Percentiles rank a stretch among this genome's conserved stretches.
Evolutionary conservation across 2,329 filamentous ascomycete species (phyloP).

Genomic region (Alternaria hordeiaustralica): DNA sequence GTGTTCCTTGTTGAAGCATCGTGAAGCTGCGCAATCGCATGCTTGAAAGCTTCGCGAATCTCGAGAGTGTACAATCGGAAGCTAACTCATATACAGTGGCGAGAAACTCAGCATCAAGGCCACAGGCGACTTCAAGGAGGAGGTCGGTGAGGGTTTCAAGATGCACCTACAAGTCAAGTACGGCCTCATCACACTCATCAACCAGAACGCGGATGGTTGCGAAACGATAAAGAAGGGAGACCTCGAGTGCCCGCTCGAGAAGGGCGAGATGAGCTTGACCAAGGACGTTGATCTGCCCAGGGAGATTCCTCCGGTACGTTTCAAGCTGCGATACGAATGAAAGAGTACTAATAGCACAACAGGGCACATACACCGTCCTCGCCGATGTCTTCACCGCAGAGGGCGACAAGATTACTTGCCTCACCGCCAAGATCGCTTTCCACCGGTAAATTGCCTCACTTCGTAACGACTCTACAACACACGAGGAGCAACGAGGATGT

Average conservation of each 20-base stretch:
- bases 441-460: slow-evolving; percentile 42
- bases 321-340: background rate
- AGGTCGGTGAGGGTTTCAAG: slow-evolving; percentile 78
- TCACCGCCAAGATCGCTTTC: slow-evolving; percentile 77
- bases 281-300: slow-evolving; percentile 86
- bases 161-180: slow-evolving; percentile 90
- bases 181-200: slow-evolving; percentile 88
- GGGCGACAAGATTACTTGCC: slow-evolving; percentile 79
- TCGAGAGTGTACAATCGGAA: background rate
- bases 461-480: slow-evolving; percentile 2
- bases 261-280: slow-evolving; percentile 73
- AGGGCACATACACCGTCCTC: slow-evolving; percentile 89
- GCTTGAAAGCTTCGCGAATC: background rate
- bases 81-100: slow-evolving; percentile 64
- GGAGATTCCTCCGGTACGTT: slow-evolving; percentile 85
- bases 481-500: slow-evolving; percentile 18
- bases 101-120: slow-evolving; percentile 79
- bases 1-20: slow-evolving; percentile 47
- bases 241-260: slow-evolving; percentile 83
- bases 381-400: slow-evolving; percentile 84
- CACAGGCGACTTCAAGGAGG: slow-evolving; percentile 73
- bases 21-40: background rate
- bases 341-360: slow-evolving; percentile 18
- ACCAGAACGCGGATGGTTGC: slow-evolving; percentile 81
- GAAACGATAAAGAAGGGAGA: slow-evolving; percentile 89